phyloP scores from a whole-genome alignment of 257 asterid genomes.

The Solanum phureja region DNA sequence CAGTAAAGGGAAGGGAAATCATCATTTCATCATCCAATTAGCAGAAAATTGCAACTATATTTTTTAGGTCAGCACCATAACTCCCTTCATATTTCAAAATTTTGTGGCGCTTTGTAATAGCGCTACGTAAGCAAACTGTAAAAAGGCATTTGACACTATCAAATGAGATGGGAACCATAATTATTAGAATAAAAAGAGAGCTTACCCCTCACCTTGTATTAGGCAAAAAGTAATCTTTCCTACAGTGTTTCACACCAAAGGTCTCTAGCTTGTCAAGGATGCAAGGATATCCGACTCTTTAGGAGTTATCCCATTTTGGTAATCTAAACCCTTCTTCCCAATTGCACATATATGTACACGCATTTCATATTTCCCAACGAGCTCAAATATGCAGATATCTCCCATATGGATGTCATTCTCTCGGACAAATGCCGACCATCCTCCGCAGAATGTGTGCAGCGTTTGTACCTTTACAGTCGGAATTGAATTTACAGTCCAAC shows the following conservation, averaged over 20 bases:
- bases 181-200: background rate
- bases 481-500: constrained; percentile 88
- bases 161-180: background rate
- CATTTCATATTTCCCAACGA: constrained; percentile 68
- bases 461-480: constrained; percentile 75
- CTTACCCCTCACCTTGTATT: background rate
- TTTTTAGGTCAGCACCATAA: background rate
- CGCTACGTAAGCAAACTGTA: background rate
- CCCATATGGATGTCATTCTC: constrained; percentile 78
- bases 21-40: background rate
- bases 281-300: background rate
- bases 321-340: constrained; percentile 46
- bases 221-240: background rate
- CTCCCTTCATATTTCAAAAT: background rate
- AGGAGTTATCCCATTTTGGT: constrained; percentile 25
- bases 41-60: background rate
- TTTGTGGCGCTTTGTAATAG: background rate
- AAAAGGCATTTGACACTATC: background rate
- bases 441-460: constrained; percentile 90
- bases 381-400: constrained; percentile 92
- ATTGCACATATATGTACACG: constrained; percentile 68
- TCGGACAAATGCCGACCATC: constrained; percentile 96
- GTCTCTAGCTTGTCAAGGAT: background rate
- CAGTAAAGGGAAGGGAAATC: background rate
- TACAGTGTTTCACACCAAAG: background rate